Base-by-base conservation (phyloP, 2,329 filamentous ascomycete species). In the Calonectria hawksworthii region DNA sequence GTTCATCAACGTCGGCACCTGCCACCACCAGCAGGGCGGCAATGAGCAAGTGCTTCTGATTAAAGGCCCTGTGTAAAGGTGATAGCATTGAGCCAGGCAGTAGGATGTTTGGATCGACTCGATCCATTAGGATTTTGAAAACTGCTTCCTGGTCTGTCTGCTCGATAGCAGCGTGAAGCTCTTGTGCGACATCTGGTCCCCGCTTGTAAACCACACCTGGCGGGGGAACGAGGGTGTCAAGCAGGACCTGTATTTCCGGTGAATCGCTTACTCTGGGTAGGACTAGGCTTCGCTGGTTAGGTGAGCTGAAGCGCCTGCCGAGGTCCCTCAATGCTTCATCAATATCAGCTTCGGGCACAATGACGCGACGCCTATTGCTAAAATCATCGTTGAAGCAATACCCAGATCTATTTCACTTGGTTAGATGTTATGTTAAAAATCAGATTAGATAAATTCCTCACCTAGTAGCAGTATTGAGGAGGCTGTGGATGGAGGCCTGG, bases 191-290 rank as follows among this genome's bases (percentile, higher is more conserved):
- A 63, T 81, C 74, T 32, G 75, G 74, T 21, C 74, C 79, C 65
- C 68, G 76, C 50, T 74, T 70, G 56, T 81, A 81, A n/a, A 68
- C 41, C 10, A 78, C 73, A 41, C 69, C 77, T 11, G 76, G 76
- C n/a, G 76, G 76, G 36, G 79, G 78, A 9, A 81, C 79, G 47
- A 81, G 78, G 14, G 80, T 81, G 36, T 81, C 80, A 26, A 81
- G 68, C 28, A 81, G 78, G 30, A 81, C 51, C 65, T 81, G 80
- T n/a, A 81, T 81, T 30, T 81, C 79, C 11, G 80, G 72, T 41
- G 80, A 81, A 64, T 81, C 80, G 23, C 80, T 81, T 18, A 81
- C 80, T 76, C 80, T 75, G 13, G 80, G 80, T 18, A 81, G 68
- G 30, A 81, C 78, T 16, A 75, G 72, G 28, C 73, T 76, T 23